Evolutionary conservation across 805 yeast species (phyloP).

Genomic region (Metschnikowia lunata): DNA sequence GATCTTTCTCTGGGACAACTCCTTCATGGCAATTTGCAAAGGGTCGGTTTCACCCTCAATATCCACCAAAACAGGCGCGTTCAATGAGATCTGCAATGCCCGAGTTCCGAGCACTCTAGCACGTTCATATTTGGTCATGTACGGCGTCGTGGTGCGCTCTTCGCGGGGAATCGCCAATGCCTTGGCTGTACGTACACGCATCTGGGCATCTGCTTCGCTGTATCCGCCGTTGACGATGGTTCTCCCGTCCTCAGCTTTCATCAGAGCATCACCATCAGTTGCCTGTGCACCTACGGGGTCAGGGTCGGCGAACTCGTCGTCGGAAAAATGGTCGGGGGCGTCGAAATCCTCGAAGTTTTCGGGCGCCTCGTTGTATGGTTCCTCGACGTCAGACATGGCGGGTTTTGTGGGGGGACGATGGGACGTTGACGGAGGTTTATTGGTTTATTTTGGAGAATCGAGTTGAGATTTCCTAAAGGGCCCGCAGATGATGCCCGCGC

Average conservation of each 20-base stretch:
- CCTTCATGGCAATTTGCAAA: conserved; percentile 95
- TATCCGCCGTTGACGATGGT: conserved; percentile 67
- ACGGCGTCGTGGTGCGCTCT: conserved; percentile 91
- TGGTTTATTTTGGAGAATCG: background rate
- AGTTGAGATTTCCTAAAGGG: conserved; percentile 2
- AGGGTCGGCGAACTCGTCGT: conserved; percentile 51
- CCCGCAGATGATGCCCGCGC: conserved; percentile 1
- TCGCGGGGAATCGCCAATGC: conserved; percentile 88
- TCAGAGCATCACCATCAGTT: conserved; percentile 36
- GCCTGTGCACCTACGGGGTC: conserved; percentile 20
- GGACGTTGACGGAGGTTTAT: background rate
- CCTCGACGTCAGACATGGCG: conserved; percentile 42
- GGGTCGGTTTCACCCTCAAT: conserved; percentile 99
- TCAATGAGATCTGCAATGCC: conserved; percentile 95
- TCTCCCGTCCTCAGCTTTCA: conserved; percentile 65
- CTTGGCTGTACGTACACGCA: conserved; percentile 58
- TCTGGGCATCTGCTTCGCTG: conserved; percentile 50
- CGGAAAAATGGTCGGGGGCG: conserved; percentile 74
- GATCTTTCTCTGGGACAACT: conserved; percentile 87
- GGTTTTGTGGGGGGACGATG: background rate
- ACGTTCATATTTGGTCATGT: conserved; percentile 97
- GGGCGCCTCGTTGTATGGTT: conserved; percentile 61
- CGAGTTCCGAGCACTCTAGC: conserved; percentile 97
- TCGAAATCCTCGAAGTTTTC: conserved; percentile 79
- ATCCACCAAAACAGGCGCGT: conserved; percentile 97